Conservation (phyloP, 106 monocot species). For the Dioscorea alata region DNA sequence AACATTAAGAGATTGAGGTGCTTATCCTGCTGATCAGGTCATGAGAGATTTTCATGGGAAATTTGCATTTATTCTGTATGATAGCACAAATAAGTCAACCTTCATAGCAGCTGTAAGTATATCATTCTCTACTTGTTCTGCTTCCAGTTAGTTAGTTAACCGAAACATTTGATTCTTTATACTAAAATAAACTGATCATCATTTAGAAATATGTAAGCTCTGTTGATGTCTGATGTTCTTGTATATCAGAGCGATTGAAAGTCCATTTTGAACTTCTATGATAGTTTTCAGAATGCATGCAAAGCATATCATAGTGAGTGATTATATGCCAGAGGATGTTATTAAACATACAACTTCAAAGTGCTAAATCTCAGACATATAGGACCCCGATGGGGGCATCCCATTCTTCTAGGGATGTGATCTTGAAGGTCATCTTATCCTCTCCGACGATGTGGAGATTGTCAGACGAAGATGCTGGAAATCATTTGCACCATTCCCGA, state of each 20-base stretch:
- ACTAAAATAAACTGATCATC: no score
- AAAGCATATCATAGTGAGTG: no score
- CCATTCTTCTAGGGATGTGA: slow-evolving; percentile 33
- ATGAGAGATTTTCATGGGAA: slow-evolving; percentile 42
- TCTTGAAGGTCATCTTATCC: slow-evolving; percentile 33
- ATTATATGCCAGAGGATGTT: no score
- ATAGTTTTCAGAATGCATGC: no score
- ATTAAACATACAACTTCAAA: no score
- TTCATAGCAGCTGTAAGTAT: slow-evolving; percentile 40
- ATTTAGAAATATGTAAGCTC: no score
- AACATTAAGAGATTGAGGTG: slow-evolving; percentile 39
- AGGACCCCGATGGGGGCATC: slow-evolving; percentile 40
- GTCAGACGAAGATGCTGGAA: slow-evolving; percentile 53
- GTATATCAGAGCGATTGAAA: no score
- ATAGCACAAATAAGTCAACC: slow-evolving; percentile 18
- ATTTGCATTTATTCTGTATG: slow-evolving; percentile 43
- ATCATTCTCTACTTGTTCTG: background rate
- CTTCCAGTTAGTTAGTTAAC: no score
- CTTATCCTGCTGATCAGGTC: slow-evolving; percentile 36
- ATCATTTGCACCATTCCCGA: slow-evolving; percentile 68
- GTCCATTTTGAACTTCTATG: no score
- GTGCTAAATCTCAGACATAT: no score
- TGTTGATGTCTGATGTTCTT: no score
- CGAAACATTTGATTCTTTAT: no score
- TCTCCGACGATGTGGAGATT: slow-evolving; percentile 52